These are phyloP conservation scores for Irpex sp. DNA, from an alignment of 1,284 basidiomycete species.

Conservation along the genomic window DNA sequence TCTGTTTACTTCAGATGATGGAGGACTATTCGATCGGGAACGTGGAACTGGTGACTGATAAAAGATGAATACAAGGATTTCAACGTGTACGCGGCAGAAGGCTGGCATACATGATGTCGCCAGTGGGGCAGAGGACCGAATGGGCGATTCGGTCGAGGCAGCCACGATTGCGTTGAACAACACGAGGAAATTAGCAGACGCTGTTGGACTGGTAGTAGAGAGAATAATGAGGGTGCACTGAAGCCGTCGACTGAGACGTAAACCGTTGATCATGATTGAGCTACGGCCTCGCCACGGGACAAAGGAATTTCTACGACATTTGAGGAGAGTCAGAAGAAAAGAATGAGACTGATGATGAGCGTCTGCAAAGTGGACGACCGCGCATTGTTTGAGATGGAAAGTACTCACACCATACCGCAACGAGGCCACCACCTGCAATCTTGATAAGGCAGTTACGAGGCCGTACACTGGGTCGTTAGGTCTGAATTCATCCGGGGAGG, in stretches of 20 bases:
- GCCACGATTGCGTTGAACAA: conserved; percentile 52
- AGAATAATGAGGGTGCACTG: conserved; percentile 22
- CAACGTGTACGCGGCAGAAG: conserved; percentile 70
- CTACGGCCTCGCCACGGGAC: conserved; percentile 20
- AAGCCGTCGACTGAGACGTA: conserved; percentile 11
- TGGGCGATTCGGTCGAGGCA: conserved; percentile 45
- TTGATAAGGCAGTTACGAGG: conserved; percentile 55
- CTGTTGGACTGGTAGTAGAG: conserved; percentile 26
- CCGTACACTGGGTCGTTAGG: conserved; percentile 52
- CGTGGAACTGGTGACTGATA: conserved; percentile 63
- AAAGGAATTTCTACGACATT: conserved; percentile 22
- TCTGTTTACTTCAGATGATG: conserved; percentile 45
- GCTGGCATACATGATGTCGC: conserved; percentile 49
- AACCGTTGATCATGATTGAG: conserved; percentile 7
- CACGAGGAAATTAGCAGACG: conserved; percentile 56
- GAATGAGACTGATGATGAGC: neutral
- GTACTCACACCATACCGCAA: conserved; percentile 26
- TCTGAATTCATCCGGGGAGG: conserved; percentile 58
- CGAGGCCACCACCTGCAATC: conserved; percentile 34
- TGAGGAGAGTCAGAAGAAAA: conserved; percentile 4
- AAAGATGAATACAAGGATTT: conserved; percentile 58
- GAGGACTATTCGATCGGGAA: conserved; percentile 64
- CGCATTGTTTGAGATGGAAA: conserved; percentile 23
- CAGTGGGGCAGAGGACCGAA: conserved; percentile 68
- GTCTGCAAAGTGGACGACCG: conserved; percentile 15